Conservation (phyloP, 2,329 filamentous ascomycete genomes). For the Aspergillus quadrilineatus region DNA sequence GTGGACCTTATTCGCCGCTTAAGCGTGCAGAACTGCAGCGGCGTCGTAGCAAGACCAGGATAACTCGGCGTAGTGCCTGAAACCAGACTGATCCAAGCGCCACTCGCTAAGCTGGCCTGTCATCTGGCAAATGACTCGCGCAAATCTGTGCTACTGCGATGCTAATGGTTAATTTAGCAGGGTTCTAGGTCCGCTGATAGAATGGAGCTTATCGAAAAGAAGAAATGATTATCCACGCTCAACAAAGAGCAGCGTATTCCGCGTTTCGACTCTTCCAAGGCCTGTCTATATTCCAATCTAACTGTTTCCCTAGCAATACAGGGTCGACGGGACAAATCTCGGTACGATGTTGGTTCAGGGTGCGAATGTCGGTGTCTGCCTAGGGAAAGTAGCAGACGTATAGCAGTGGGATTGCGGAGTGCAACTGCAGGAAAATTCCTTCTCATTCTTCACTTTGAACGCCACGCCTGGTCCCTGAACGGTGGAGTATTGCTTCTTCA, state of each 20-base stretch:
- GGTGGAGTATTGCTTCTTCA: background rate
- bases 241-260: background rate
- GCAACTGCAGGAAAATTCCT: background rate
- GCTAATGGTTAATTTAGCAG: background rate
- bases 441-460: background rate
- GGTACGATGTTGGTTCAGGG: background rate
- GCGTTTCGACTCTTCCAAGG: background rate
- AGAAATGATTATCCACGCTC: background rate
- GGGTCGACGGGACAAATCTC: background rate
- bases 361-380: background rate
- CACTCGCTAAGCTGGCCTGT: conserved; percentile 2
- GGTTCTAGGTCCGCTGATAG: background rate
- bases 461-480: background rate
- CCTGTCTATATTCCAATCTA: background rate
- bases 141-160: background rate
- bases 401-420: background rate
- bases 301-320: background rate
- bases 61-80: background rate
- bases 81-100: background rate
- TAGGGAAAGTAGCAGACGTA: background rate
- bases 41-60: background rate
- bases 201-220: background rate
- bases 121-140: background rate
- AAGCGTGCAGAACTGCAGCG: background rate
- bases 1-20: background rate